Evolutionary conservation across 2,329 filamentous ascomycete genomes (phyloP).

Genomic region (Lachnellula subtilissima): DNA sequence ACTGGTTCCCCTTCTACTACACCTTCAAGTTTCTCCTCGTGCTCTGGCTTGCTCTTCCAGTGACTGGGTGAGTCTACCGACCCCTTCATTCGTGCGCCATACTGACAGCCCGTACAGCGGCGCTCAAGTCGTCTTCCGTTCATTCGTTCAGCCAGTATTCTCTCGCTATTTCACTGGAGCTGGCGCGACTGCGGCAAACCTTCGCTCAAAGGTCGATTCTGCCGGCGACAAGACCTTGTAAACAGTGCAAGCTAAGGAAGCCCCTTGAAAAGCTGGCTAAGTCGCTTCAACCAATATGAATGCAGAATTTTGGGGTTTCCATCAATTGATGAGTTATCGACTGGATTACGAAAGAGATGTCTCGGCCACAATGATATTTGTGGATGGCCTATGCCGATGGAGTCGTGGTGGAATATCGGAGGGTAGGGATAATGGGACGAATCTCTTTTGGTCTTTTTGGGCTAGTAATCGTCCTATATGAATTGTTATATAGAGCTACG

Average conservation of each 20-base stretch:
- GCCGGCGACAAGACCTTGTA: slow-evolving; percentile 64
- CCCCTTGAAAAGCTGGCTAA: slow-evolving; percentile 1
- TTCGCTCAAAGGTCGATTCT: slow-evolving; percentile 82
- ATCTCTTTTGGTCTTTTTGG: slow-evolving; percentile 15
- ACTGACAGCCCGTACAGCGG: slow-evolving; percentile 53
- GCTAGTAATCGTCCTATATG: slow-evolving; percentile 8
- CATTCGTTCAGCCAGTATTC: slow-evolving; percentile 86
- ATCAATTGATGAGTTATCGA: neutral
- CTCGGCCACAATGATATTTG: neutral
- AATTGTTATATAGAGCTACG: slow-evolving; percentile 18
- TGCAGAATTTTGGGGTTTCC: slow-evolving; percentile 4
- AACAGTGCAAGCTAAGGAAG: slow-evolving; percentile 21
- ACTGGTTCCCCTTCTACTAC: slow-evolving; percentile 99
- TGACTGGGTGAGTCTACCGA: slow-evolving; percentile 72
- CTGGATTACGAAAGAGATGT: neutral
- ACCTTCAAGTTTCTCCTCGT: slow-evolving; percentile 98
- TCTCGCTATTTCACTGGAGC: slow-evolving; percentile 76
- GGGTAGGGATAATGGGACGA: slow-evolving; percentile 18
- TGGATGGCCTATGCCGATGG: neutral
- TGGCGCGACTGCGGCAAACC: slow-evolving; percentile 75
- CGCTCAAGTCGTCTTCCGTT: slow-evolving; percentile 94
- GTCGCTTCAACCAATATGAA: slow-evolving; percentile 9
- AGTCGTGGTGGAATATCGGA: slow-evolving; percentile 7
- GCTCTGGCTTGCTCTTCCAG: slow-evolving; percentile 94
- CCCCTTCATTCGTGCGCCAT: neutral